Conservation (phyloP, 257 asterid genomes). For the Nicotiana benthamiana region DNA sequence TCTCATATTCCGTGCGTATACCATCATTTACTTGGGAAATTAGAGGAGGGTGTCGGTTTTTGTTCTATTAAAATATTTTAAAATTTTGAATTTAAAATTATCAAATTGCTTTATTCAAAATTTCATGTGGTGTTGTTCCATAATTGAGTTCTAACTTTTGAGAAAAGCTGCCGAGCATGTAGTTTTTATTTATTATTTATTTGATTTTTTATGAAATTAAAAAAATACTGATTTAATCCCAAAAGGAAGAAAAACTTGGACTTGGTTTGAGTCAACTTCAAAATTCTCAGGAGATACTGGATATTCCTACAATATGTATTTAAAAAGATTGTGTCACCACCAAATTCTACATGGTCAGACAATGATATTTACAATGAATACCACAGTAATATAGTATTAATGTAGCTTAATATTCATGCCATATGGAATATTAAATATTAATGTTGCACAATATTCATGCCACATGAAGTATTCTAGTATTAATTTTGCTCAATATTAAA, state of each 20-base stretch:
- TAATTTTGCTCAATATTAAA: too few relatives aligned
- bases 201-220: not conserved
- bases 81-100: not conserved
- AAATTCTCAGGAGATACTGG: slow-evolving; percentile 1
- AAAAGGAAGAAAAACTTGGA: not conserved
- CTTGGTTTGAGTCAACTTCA: slow-evolving; percentile 7
- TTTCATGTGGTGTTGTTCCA: not conserved
- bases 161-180: not conserved
- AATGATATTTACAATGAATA: not conserved
- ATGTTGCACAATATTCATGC: too few relatives aligned
- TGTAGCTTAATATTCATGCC: too few relatives aligned
- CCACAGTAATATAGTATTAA: not conserved
- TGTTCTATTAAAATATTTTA: not conserved
- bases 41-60: not conserved
- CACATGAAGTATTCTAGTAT: too few relatives aligned
- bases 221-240: not conserved
- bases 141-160: not conserved
- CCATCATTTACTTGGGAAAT: not conserved
- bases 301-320: slow-evolving; percentile 2
- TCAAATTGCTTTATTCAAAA: not conserved
- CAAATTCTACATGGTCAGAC: not conserved
- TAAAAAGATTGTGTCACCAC: not conserved
- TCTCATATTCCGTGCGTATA: not conserved
- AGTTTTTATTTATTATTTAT: not conserved
- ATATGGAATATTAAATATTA: too few relatives aligned